Base-by-base conservation (phyloP, 2,329 filamentous ascomycete species). In the Cladophialophora bantiana region DNA sequence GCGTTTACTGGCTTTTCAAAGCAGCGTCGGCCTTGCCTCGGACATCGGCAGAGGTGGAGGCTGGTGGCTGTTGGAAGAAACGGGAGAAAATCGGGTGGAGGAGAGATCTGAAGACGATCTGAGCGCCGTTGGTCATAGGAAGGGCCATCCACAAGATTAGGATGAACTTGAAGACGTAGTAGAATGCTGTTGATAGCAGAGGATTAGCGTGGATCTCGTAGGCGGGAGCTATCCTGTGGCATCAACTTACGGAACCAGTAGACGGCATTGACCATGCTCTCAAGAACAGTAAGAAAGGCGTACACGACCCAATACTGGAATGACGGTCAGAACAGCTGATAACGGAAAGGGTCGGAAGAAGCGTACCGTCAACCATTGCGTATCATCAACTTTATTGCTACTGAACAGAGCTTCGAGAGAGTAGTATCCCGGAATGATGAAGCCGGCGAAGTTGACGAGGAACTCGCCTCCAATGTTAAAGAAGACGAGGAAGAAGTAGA, bases 101-200 rank as follows among this genome's bases (percentile, higher is more conserved):
- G 88, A 98, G 92, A 71, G 94, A 97, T 81, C 92, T 91, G 92
- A 98, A 99, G 83, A 99, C 86, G 77, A 98, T 83, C 82, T 98
- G 93, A 76, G 95, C 94, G 78, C 95, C 95, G 79, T 95, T 98
- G 85, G 96, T 97, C 81, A 92, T 87, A 80, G 95, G 95, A 77
- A 99, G 93, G 75, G 94, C 89, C 84, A 99, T 93, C 95, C 95
- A 99, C 80, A 99, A 89, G 76, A 98, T 87, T 80, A 98, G 91
- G 78, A 96, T 85, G 79, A 99, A 97, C 88, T 99, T 99, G 91
- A 99, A 98, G 79, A 94, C 94, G 83, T 92, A 99, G 90, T 99
- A 99, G 85, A 99, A 99, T 78, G 95, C 82, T 83, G 64, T 68
- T 63, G 59, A 31, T 57, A 18, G 13, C 95, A 99, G 80, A 98